Conservation (phyloP, 1,139 yeast genomes). For the Yamadazyma sp. region DNA sequence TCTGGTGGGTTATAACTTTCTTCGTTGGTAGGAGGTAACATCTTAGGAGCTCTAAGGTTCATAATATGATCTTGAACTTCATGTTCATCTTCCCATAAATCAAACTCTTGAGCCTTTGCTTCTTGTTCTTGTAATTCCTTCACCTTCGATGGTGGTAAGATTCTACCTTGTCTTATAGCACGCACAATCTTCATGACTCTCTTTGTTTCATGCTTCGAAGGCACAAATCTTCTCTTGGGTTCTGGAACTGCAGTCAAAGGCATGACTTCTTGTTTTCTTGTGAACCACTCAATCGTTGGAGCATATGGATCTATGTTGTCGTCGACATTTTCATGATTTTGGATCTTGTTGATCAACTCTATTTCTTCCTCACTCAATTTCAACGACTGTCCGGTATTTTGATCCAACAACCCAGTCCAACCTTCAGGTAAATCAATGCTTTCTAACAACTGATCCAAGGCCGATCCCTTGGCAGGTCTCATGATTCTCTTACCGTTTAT, state of each 20-base stretch:
- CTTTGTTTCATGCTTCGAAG: slow-evolving; percentile 95
- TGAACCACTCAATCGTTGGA: slow-evolving; percentile 94
- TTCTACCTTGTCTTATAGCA: slow-evolving; percentile 95
- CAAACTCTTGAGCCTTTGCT: slow-evolving; percentile 55
- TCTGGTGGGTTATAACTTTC: slow-evolving; percentile 98
- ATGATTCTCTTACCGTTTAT: slow-evolving; percentile 96
- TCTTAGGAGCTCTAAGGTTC: slow-evolving; percentile 92
- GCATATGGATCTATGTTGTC: slow-evolving; percentile 85
- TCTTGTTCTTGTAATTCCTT: slow-evolving; percentile 55
- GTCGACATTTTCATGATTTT: slow-evolving; percentile 80
- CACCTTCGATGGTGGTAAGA: slow-evolving; percentile 68
- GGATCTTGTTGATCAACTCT: slow-evolving; percentile 83
- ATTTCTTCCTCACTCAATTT: slow-evolving; percentile 87
- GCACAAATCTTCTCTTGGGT: slow-evolving; percentile 95
- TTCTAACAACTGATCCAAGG: slow-evolving; percentile 85
- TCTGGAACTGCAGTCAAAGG: slow-evolving; percentile 93
- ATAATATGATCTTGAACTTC: slow-evolving; percentile 69
- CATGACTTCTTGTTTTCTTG: slow-evolving; percentile 81
- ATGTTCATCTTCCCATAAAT: slow-evolving; percentile 75
- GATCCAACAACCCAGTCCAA: slow-evolving; percentile 95
- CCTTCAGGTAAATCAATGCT: slow-evolving; percentile 94
- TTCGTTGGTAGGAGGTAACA: slow-evolving; percentile 95
- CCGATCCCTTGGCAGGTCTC: slow-evolving; percentile 98
- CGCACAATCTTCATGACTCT: slow-evolving; percentile 93
- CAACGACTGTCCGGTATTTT: slow-evolving; percentile 83